phyloP scores from a whole-genome alignment of 1,139 yeast genomes.

The Debaryomyces psychrophilus region DNA sequence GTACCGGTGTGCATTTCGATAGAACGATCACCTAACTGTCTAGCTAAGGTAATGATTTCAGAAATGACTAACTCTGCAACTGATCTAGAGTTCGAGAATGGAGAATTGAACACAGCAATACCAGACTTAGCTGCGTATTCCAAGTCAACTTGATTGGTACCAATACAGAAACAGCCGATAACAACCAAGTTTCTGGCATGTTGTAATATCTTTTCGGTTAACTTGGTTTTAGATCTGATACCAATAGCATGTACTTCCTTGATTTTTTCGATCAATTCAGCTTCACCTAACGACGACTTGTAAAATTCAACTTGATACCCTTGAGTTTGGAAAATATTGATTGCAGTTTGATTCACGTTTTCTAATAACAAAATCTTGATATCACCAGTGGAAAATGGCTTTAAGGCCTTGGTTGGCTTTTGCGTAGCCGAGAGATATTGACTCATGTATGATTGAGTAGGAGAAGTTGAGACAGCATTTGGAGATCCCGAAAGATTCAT shows the following conservation, averaged over 20 bases:
- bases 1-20: slow-evolving; percentile 95
- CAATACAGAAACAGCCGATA: slow-evolving; percentile 98
- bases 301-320: slow-evolving; percentile 97
- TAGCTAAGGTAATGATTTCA: slow-evolving; percentile 88
- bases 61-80: slow-evolving; percentile 98
- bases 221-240: slow-evolving; percentile 93
- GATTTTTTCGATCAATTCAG: slow-evolving; percentile 91
- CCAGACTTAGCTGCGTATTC: slow-evolving; percentile 91
- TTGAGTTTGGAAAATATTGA: slow-evolving; percentile 79
- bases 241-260: slow-evolving; percentile 95
- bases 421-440: slow-evolving; percentile 45
- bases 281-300: slow-evolving; percentile 89
- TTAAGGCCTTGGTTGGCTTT: slow-evolving; percentile 68
- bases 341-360: slow-evolving; percentile 91
- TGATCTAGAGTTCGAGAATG: slow-evolving; percentile 97
- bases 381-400: slow-evolving; percentile 90
- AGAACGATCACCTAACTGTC: slow-evolving; percentile 97
- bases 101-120: slow-evolving; percentile 97
- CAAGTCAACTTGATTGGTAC: slow-evolving; percentile 96
- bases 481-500: slow-evolving; percentile 56
- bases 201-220: slow-evolving; percentile 74
- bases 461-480: slow-evolving; percentile 79
- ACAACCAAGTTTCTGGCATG: slow-evolving; percentile 89
- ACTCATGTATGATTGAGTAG: slow-evolving; percentile 56
- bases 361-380: slow-evolving; percentile 88